These are phyloP conservation scores for Macrolepiota dolichaula DNA, from an alignment of 768 basidiomycete species.

Conservation along the genomic window DNA sequence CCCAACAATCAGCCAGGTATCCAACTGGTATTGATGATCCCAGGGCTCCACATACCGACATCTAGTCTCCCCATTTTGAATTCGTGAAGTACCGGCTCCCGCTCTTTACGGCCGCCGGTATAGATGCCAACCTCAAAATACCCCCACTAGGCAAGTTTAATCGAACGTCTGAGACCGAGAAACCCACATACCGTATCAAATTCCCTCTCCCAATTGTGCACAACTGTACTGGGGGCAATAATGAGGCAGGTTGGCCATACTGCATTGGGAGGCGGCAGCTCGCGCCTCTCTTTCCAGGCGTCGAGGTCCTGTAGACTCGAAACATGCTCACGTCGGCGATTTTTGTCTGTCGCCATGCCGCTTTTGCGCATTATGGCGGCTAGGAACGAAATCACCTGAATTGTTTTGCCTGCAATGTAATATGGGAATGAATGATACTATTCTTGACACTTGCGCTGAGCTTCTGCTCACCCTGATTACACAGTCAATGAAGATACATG, in stretches of 20 bases:
- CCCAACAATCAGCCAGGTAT: not conserved
- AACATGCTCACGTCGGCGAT: conserved; percentile 66
- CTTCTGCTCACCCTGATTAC: conserved; percentile 15
- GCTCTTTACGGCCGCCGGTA: conserved; percentile 47
- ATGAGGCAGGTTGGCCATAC: conserved; percentile 89
- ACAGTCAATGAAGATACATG: not conserved
- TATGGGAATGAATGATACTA: conserved; percentile 10
- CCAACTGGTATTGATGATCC: not conserved
- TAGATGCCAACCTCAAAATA: conserved; percentile 88
- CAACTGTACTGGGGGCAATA: conserved; percentile 81
- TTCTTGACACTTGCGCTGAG: not conserved
- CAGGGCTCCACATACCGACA: conserved; percentile 52
- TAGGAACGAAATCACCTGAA: conserved; percentile 87
- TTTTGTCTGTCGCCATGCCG: conserved; percentile 60
- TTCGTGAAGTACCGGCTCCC: conserved; percentile 55
- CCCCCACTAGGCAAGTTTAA: conserved; percentile 64
- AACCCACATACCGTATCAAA: conserved; percentile 59
- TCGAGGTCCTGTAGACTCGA: conserved; percentile 57
- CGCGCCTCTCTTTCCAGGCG: conserved; percentile 49
- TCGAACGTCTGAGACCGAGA: not conserved
- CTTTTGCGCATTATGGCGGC: conserved; percentile 89
- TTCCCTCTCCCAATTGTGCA: conserved; percentile 88
- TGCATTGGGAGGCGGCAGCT: conserved; percentile 61
- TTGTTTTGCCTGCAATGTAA: conserved; percentile 72
- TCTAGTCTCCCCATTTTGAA: conserved; percentile 85